phyloP scores from a whole-genome alignment of 2,329 filamentous ascomycete genomes.

The Cladosporium sp. region DNA sequence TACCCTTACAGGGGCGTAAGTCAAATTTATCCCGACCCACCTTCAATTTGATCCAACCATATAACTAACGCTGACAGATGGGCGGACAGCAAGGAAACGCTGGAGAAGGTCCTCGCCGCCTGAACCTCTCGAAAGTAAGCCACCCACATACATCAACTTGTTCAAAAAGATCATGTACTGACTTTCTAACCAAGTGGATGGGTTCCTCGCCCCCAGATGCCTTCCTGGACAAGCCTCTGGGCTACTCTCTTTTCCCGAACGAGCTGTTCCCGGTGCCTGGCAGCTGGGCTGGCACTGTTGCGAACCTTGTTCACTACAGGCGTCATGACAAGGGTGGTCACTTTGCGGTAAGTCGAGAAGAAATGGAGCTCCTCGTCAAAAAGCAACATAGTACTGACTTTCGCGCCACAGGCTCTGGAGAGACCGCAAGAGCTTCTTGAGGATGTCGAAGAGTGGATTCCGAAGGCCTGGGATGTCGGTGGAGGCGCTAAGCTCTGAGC shows the following conservation, averaged over 20 bases:
- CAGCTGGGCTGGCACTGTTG: conserved; percentile 37
- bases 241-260: conserved; percentile 47
- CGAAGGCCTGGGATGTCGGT: conserved; percentile 32
- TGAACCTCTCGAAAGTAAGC: not conserved
- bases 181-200: not conserved
- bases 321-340: conserved; percentile 43
- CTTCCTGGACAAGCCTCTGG: conserved; percentile 44
- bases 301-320: conserved; percentile 40
- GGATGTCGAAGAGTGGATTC: conserved; percentile 38
- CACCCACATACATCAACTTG: not conserved
- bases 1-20: conserved; percentile 49
- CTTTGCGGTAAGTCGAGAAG: conserved; percentile 37
- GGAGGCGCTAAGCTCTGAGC: conserved; percentile 14
- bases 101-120: not conserved
- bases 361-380: not conserved
- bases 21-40: not conserved
- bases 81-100: conserved; percentile 3
- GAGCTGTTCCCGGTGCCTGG: conserved; percentile 43
- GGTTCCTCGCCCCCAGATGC: conserved; percentile 17
- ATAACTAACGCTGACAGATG: not conserved
- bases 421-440: conserved; percentile 34
- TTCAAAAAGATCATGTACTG: not conserved
- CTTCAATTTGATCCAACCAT: no score
- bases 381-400: not conserved
- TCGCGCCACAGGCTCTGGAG: conserved; percentile 35